Evolutionary conservation across 1,284 basidiomycete species (phyloP).

Genomic region (Vanrija sp.): DNA sequence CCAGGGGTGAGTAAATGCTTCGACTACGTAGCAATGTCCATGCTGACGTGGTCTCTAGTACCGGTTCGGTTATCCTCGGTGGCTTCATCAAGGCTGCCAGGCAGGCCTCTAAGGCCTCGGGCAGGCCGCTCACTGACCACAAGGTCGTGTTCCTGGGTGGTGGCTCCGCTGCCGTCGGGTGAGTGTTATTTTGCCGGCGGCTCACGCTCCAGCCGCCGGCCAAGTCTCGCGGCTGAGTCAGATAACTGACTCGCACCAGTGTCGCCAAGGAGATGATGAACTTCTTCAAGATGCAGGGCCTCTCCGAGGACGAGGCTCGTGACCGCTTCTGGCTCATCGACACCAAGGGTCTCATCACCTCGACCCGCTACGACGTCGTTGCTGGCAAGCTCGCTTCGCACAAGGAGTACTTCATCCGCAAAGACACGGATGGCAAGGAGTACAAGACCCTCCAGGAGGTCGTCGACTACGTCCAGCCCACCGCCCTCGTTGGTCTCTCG

Average conservation of each 20-base stretch:
- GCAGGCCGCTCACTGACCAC: conserved; percentile 66
- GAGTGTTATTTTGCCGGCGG: conserved; percentile 4
- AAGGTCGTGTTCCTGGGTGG: conserved; percentile 76
- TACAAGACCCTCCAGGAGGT: conserved; percentile 74
- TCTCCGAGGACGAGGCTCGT: conserved; percentile 73
- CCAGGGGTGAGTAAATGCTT: conserved; percentile 51
- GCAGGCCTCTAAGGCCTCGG: conserved; percentile 67
- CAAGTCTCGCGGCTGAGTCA: background rate
- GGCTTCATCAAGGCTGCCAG: conserved; percentile 87
- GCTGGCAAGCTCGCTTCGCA: conserved; percentile 68
- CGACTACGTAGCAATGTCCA: background rate
- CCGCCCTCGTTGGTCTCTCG: conserved; percentile 84
- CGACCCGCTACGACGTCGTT: conserved; percentile 56
- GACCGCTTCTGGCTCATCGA: conserved; percentile 77
- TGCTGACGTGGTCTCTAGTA: conserved; percentile 56
- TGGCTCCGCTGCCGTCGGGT: conserved; percentile 45
- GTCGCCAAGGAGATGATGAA: conserved; percentile 84
- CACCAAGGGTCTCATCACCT: conserved; percentile 73
- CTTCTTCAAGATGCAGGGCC: conserved; percentile 74
- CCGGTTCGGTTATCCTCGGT: conserved; percentile 84
- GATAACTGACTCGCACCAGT: conserved; percentile 40
- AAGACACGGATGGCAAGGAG: conserved; percentile 70
- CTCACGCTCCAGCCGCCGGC: background rate
- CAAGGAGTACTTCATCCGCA: conserved; percentile 76
- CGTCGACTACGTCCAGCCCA: conserved; percentile 81